Evolutionary conservation across 805 yeast species (phyloP), one percentile per base, ranked within the genome.

Genomic region (Kodamaea kaohsiungensis): DNA sequence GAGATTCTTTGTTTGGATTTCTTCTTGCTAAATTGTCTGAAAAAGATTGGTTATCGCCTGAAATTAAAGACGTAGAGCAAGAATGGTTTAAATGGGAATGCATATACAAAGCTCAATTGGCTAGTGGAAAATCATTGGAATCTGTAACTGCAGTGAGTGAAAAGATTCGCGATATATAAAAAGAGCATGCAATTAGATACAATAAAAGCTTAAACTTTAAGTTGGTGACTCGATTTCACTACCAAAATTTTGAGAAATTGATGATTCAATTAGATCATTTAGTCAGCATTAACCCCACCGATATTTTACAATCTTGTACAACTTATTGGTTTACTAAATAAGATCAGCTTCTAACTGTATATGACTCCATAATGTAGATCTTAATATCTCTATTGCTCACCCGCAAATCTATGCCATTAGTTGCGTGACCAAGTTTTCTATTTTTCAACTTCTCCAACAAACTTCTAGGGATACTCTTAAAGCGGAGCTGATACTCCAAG

Each of bases 1-100:
- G 97, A 9, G 97, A 91, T 67, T 79, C 95, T 0, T 75, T 91
- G 43, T 78, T 84, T 27, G 97, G 97, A 0, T 82, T 78, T 25
- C 58, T 91, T 18, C 65, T 83, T 10, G 71, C 85, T 2, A 56
- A 63, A 15, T 46, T 71, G 17, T 67, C 73, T 1, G 51, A 55
- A 16, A 43, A 55, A 7, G 59, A 65, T 40, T 72, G 75, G 75
- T 56, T 71, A 27, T 52, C 50, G 3, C 42, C 63, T 6, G 65
- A 64, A 19, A 50, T 73, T 0, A 56, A 56, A 15, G 48, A 61
- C 9, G 62, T 67, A 30, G 77, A 73, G 50, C 70, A 69, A 43
- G 75, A 71, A 54, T 71, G 76, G 76, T 57, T 52, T 13, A 68
- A 66, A 51, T 73, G 77, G 73, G 70, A 72, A 48, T 49, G 66